These are phyloP conservation scores for Sanghuangporus weigelae DNA, from an alignment of 1,284 basidiomycete genomes.

Conservation along the genomic window DNA sequence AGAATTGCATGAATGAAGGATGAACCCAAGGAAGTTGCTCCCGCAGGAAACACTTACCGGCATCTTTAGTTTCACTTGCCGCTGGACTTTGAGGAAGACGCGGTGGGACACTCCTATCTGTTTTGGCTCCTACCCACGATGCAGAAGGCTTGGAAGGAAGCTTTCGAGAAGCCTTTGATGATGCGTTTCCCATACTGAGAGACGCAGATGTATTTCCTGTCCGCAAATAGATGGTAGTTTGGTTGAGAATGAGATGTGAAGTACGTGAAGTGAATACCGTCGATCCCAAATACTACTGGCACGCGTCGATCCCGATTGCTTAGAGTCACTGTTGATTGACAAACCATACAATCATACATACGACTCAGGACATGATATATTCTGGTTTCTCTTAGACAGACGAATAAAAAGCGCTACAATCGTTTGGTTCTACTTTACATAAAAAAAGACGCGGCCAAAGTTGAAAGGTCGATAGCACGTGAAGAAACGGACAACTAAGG, in stretches of 20 bases:
- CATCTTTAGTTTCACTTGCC: constrained; percentile 51
- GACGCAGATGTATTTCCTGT: neutral
- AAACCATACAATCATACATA: neutral
- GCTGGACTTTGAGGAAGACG: constrained; percentile 15
- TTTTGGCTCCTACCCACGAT: constrained; percentile 49
- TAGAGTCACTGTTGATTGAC: too few relatives aligned
- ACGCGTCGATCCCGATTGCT: neutral
- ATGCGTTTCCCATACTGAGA: constrained; percentile 55
- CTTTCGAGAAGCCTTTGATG: constrained; percentile 62
- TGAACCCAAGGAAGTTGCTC: constrained; percentile 21
- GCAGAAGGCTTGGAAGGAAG: constrained; percentile 51
- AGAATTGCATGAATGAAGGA: constrained; percentile 27
- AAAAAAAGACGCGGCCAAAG: neutral
- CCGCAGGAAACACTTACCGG: constrained; percentile 32
- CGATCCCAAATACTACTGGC: too few relatives aligned
- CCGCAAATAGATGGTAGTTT: too few relatives aligned
- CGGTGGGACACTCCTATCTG: constrained; percentile 24
- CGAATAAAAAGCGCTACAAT: neutral
- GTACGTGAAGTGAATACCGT: too few relatives aligned
- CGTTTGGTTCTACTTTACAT: constrained; percentile 5
- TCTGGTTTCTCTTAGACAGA: neutral
- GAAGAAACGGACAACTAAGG: neutral
- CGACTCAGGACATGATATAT: neutral
- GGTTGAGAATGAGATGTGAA: too few relatives aligned
- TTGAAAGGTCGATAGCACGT: constrained; percentile 1